Evolutionary conservation across 768 basidiomycete species (phyloP).

Genomic region (Krasilnikovozyma curviuscula): DNA sequence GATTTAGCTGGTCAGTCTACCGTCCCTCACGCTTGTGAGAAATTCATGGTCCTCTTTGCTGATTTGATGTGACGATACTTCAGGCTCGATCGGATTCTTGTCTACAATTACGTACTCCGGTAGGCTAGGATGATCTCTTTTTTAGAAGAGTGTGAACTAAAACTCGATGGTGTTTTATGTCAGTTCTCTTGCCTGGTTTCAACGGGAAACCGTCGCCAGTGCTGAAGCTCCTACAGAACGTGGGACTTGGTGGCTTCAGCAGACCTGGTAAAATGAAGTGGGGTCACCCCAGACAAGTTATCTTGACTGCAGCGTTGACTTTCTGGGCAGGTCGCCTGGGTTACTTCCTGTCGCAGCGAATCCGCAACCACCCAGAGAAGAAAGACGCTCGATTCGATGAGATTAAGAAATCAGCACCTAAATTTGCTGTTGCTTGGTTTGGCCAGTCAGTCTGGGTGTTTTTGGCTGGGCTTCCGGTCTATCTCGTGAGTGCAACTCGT

Average conservation of each 20-base stretch:
- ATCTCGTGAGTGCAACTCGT: constrained; percentile 28
- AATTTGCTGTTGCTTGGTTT: constrained; percentile 44
- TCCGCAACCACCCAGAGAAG: constrained; percentile 33
- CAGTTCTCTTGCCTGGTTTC: constrained; percentile 27
- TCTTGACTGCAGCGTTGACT: constrained; percentile 39
- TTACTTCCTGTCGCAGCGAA: constrained; percentile 34
- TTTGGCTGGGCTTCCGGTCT: constrained; percentile 49
- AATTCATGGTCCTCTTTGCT: too few relatives aligned
- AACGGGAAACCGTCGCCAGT: constrained; percentile 14
- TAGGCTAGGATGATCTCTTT: background rate
- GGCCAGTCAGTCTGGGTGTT: constrained; percentile 43
- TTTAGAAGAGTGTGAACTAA: constrained; percentile 16
- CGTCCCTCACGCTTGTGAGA: too few relatives aligned
- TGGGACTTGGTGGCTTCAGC: too few relatives aligned
- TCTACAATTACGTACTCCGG: constrained; percentile 41
- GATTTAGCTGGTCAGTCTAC: background rate
- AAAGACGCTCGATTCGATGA: constrained; percentile 49
- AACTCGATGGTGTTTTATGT: constrained; percentile 39
- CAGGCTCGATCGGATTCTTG: constrained; percentile 49
- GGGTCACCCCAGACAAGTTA: constrained; percentile 36
- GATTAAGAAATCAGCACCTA: constrained; percentile 33
- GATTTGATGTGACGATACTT: constrained; percentile 29
- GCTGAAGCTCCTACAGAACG: constrained; percentile 2
- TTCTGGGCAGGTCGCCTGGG: constrained; percentile 49
- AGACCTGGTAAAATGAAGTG: too few relatives aligned